Conservation (phyloP, 805 yeast genomes). For the Ogataea nakhonphanomensis region DNA sequence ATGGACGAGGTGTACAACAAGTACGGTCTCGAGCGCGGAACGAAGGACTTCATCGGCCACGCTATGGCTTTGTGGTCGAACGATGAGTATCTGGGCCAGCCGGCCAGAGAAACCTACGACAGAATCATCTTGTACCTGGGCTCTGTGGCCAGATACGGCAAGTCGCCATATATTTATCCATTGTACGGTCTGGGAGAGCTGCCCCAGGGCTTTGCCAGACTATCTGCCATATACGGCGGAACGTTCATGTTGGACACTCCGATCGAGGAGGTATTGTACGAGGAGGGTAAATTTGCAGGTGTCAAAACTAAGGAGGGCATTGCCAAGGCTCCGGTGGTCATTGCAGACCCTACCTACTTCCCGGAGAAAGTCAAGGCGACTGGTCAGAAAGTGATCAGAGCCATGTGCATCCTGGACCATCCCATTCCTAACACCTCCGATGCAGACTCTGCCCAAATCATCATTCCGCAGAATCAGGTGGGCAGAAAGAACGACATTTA, state of each 20-base stretch:
- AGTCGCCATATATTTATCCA: slow-evolving; percentile 94
- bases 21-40: slow-evolving; percentile 87
- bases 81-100: slow-evolving; percentile 82
- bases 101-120: slow-evolving; percentile 89
- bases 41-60: slow-evolving; percentile 95
- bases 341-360: slow-evolving; percentile 98
- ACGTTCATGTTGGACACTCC: slow-evolving; percentile 98
- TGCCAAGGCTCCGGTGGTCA: slow-evolving; percentile 88
- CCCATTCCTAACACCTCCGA: slow-evolving; percentile 80
- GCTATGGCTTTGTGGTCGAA: slow-evolving; percentile 97
- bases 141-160: slow-evolving; percentile 92
- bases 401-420: slow-evolving; percentile 85
- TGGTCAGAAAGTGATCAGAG: slow-evolving; percentile 74
- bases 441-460: slow-evolving; percentile 87
- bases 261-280: slow-evolving; percentile 80
- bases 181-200: slow-evolving; percentile 94
- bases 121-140: slow-evolving; percentile 81
- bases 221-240: slow-evolving; percentile 97
- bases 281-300: slow-evolving; percentile 72
- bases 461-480: slow-evolving; percentile 95
- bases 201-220: slow-evolving; percentile 98
- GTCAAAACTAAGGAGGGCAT: slow-evolving; percentile 88
- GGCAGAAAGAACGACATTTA: slow-evolving; percentile 92
- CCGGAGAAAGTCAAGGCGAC: slow-evolving; percentile 74
- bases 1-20: slow-evolving; percentile 89